Conservation (phyloP, 176 grass and related monocot genomes). For the Cenchrus purpureus region DNA sequence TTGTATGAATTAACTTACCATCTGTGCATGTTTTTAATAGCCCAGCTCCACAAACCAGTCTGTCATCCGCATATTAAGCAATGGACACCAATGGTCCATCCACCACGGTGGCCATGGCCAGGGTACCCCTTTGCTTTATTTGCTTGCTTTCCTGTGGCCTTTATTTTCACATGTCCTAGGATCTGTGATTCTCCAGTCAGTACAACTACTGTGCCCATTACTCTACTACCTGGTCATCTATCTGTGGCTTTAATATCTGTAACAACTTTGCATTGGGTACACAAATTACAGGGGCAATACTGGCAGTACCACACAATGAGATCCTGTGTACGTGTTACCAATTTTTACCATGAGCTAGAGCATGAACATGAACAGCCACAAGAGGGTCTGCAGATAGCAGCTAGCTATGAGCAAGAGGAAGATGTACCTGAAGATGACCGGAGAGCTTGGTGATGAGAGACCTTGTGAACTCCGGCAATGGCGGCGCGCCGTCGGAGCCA, state of each 20-base stretch:
- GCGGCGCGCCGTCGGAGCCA: not conserved
- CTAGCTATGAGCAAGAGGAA: not conserved
- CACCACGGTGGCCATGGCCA: not conserved
- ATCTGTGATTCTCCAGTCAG: not conserved
- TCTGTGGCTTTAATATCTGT: too few species aligned
- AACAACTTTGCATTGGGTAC: not conserved
- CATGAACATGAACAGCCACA: not conserved
- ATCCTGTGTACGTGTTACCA: not conserved
- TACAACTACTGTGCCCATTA: not conserved
- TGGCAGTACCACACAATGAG: not conserved
- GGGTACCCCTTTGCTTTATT: not conserved
- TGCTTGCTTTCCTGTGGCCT: not conserved
- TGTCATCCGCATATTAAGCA: not conserved
- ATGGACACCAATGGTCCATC: not conserved
- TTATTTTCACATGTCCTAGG: constrained; percentile 12
- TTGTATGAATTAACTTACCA: not conserved
- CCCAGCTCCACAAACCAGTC: not conserved
- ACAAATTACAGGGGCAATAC: not conserved
- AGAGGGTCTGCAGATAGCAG: too few species aligned
- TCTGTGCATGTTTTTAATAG: not conserved
- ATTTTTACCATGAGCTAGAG: not conserved
- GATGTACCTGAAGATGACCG: constrained; percentile 51
- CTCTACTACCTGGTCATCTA: not conserved
- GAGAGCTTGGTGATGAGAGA: constrained; percentile 49
- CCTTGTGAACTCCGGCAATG: constrained; percentile 47